Percentiles rank a stretch among this genome's conserved stretches.
Conservation (phyloP, 352 stramenopile genomes). For the Pilasporangium apinafurcum region DNA sequence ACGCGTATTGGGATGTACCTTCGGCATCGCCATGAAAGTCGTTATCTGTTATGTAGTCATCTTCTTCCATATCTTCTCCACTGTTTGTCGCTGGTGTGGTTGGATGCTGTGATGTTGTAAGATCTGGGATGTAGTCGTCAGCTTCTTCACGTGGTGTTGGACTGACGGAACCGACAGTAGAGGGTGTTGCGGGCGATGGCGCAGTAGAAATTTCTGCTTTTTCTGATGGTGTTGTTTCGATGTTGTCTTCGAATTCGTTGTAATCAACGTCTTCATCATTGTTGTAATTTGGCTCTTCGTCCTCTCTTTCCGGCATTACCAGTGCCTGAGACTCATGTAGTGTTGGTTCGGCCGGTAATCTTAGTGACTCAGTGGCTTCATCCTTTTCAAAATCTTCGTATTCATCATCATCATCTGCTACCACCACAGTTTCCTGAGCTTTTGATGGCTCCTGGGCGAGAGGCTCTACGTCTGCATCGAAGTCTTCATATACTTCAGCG, state of each 20-base stretch:
- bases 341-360: not conserved
- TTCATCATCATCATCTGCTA: slow-evolving; percentile 10
- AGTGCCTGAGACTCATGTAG: not conserved
- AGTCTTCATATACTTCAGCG: not conserved
- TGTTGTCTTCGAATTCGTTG: slow-evolving; percentile 36
- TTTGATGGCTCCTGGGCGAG: not conserved
- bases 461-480: not conserved
- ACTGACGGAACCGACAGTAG: not conserved
- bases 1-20: not conserved
- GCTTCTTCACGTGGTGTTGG: slow-evolving; percentile 20
- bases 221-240: no score
- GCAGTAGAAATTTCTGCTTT: not conserved
- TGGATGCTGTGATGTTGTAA: not conserved
- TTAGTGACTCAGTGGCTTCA: not conserved
- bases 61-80: slow-evolving; percentile 16
- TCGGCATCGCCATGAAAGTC: not conserved
- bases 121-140: slow-evolving; percentile 13
- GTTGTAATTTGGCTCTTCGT: slow-evolving; percentile 6
- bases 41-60: slow-evolving; percentile 35
- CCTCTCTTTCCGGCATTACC: not conserved
- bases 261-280: slow-evolving; percentile 35
- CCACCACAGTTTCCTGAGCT: not conserved
- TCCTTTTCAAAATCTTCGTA: slow-evolving; percentile 28
- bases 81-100: not conserved
- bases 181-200: not conserved